A percentile compares a stretch with the other conserved stretches of the same genome.
phyloP scores from a whole-genome alignment of 2,329 filamentous ascomycete species.

The Triangularia setosa region DNA sequence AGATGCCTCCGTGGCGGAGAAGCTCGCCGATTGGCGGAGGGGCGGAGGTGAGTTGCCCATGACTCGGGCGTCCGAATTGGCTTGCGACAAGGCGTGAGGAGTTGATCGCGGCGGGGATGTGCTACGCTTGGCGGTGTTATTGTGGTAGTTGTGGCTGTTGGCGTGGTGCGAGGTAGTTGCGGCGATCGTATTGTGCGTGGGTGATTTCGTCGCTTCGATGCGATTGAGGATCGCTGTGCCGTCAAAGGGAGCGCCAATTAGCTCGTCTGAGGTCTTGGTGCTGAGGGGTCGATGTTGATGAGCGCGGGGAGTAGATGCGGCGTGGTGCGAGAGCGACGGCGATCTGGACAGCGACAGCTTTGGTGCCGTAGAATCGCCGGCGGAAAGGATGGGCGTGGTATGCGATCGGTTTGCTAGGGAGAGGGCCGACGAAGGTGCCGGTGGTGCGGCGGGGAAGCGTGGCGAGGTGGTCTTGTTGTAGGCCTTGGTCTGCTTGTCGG shows the following conservation, averaged over 20 bases:
- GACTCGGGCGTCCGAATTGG: slow-evolving; percentile 51
- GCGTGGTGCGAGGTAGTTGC: not conserved
- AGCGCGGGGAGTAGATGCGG: slow-evolving; percentile 15
- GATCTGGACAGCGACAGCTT: slow-evolving; percentile 17
- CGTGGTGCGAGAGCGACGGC: slow-evolving; percentile 14
- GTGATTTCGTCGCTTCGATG: slow-evolving; percentile 50
- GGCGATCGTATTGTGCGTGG: slow-evolving; percentile 19
- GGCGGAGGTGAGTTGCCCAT: slow-evolving; percentile 50
- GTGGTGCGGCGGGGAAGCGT: slow-evolving; percentile 37
- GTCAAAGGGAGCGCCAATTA: slow-evolving; percentile 64
- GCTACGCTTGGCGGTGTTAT: not conserved
- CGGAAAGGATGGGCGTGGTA: slow-evolving; percentile 44
- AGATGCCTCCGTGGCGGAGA: slow-evolving; percentile 49
- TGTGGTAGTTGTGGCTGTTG: slow-evolving; percentile 4
- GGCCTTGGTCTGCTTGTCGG: slow-evolving; percentile 33
- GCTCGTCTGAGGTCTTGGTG: slow-evolving; percentile 51
- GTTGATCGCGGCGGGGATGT: slow-evolving; percentile 31
- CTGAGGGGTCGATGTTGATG: slow-evolving; percentile 34
- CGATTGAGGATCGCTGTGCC: slow-evolving; percentile 58
- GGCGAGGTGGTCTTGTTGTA: slow-evolving; percentile 36
- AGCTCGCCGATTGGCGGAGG: slow-evolving; percentile 64
- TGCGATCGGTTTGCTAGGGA: slow-evolving; percentile 36
- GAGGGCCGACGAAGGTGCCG: slow-evolving; percentile 20
- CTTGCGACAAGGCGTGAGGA: slow-evolving; percentile 38
- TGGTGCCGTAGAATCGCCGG: slow-evolving; percentile 42